phyloP scores from a whole-genome alignment of 2,329 filamentous ascomycete species.

The Stromatinia cepivora region DNA sequence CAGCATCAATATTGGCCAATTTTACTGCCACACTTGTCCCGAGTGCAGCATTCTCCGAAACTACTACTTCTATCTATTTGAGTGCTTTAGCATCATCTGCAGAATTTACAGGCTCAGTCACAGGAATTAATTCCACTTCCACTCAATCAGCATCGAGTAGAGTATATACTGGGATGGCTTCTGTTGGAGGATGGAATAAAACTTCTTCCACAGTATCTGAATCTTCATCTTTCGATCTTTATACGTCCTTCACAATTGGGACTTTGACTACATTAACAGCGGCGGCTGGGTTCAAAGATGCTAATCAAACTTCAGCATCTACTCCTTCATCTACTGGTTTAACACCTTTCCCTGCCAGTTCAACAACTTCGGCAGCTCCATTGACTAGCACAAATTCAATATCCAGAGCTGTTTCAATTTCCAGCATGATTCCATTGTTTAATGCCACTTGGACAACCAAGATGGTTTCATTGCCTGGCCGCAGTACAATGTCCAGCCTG shows the following conservation, averaged over 20 bases:
- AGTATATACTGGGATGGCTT: constrained; percentile 25
- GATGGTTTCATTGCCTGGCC: background rate
- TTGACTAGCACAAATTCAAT: background rate
- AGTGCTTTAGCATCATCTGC: no score
- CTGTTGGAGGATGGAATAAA: constrained; percentile 32
- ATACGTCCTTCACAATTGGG: constrained; percentile 14
- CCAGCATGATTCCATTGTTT: background rate
- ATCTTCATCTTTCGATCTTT: constrained; percentile 23
- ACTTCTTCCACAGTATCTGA: constrained; percentile 21
- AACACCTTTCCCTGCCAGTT: background rate
- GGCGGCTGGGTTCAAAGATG: constrained; percentile 27
- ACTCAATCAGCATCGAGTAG: constrained; percentile 6
- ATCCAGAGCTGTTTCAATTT: background rate
- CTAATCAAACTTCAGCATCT: background rate
- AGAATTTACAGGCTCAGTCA: no score
- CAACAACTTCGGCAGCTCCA: constrained; percentile 9
- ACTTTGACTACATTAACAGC: constrained; percentile 26
- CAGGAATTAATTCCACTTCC: background rate
- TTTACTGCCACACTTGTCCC: background rate
- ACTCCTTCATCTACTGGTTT: no score
- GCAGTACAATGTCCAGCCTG: background rate
- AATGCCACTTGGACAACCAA: background rate
- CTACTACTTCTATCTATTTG: no score
- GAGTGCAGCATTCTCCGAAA: background rate
- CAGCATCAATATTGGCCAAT: background rate